Percentiles rank a stretch among this genome's conserved stretches.
phyloP scores from a whole-genome alignment of 2,329 filamentous ascomycete species.

The Aspergillus melleus region DNA sequence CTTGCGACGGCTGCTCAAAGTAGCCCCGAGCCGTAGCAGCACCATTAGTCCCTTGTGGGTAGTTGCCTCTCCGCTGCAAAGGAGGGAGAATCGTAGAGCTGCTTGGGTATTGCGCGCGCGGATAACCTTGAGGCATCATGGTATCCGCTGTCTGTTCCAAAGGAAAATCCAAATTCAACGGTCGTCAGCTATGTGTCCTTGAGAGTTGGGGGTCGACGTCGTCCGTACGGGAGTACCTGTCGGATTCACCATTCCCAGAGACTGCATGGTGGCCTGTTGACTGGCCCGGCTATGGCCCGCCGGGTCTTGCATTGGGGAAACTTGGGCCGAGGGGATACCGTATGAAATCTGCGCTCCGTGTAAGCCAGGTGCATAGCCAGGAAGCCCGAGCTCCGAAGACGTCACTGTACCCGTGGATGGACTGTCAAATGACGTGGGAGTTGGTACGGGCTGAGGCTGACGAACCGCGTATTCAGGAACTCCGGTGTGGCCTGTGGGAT shows the following conservation, averaged over 20 bases:
- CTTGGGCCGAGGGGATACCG: conserved; percentile 33
- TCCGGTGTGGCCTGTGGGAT: conserved; percentile 34
- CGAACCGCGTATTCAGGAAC: conserved; percentile 40
- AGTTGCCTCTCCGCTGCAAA: conserved; percentile 34
- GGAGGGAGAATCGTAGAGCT: conserved; percentile 37
- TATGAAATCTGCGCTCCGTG: conserved; percentile 34
- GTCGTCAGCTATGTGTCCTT: conserved; percentile 29
- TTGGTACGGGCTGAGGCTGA: conserved; percentile 19
- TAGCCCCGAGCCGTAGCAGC: conserved; percentile 27
- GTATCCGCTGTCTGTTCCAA: conserved; percentile 36
- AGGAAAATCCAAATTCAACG: conserved; percentile 14
- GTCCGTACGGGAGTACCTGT: conserved; percentile 40
- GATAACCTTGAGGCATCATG: conserved; percentile 39
- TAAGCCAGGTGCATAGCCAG: conserved; percentile 16
- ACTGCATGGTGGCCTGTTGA: conserved; percentile 40
- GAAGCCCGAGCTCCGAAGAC: conserved; percentile 6
- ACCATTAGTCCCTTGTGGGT: conserved; percentile 31
- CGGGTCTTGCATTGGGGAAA: conserved; percentile 38
- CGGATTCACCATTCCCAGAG: conserved; percentile 38
- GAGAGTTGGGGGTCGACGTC: conserved; percentile 24
- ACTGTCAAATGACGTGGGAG: conserved; percentile 4
- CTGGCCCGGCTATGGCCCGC: conserved; percentile 32
- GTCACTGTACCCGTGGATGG: background rate
- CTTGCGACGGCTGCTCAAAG: conserved; percentile 35
- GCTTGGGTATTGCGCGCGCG: conserved; percentile 34